phyloP scores from a whole-genome alignment of 1,284 basidiomycete genomes.

The Moniliella sp. region DNA sequence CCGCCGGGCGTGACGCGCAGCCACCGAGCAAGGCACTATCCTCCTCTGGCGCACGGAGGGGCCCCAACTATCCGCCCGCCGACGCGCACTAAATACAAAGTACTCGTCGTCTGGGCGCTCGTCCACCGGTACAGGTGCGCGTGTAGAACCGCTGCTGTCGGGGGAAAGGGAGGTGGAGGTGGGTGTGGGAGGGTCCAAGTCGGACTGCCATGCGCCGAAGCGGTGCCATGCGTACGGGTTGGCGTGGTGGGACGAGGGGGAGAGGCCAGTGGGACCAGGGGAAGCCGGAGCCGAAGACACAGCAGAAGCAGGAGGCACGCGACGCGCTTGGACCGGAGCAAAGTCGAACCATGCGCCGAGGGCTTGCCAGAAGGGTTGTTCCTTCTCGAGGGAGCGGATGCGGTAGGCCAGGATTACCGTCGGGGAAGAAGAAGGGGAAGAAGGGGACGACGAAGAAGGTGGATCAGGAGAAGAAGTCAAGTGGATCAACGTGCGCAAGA shows the following conservation, averaged over 20 bases:
- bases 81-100: slow-evolving; percentile 16
- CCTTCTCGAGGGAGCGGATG: slow-evolving; percentile 53
- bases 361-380: slow-evolving; percentile 56
- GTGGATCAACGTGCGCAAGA: slow-evolving; percentile 19
- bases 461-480: slow-evolving; percentile 6
- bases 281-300: slow-evolving; percentile 1
- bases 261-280: background rate
- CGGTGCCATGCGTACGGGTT: slow-evolving; percentile 1
- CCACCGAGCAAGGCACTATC: slow-evolving; percentile 14
- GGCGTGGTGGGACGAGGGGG: background rate
- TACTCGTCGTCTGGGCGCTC: slow-evolving; percentile 10
- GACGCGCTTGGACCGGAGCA: slow-evolving; percentile 38
- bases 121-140: background rate
- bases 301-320: background rate
- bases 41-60: slow-evolving; percentile 7
- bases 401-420: slow-evolving; percentile 40
- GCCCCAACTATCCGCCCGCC: slow-evolving; percentile 8
- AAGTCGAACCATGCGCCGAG: slow-evolving; percentile 63
- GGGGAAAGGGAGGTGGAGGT: too few relatives aligned
- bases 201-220: slow-evolving; percentile 4
- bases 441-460: too few relatives aligned
- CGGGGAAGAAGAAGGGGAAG: too few relatives aligned
- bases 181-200: slow-evolving; percentile 4
- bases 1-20: too few relatives aligned
- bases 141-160: too few relatives aligned